Conservation (phyloP, 1,284 basidiomycete genomes). For the Fistulinella staudtii region DNA sequence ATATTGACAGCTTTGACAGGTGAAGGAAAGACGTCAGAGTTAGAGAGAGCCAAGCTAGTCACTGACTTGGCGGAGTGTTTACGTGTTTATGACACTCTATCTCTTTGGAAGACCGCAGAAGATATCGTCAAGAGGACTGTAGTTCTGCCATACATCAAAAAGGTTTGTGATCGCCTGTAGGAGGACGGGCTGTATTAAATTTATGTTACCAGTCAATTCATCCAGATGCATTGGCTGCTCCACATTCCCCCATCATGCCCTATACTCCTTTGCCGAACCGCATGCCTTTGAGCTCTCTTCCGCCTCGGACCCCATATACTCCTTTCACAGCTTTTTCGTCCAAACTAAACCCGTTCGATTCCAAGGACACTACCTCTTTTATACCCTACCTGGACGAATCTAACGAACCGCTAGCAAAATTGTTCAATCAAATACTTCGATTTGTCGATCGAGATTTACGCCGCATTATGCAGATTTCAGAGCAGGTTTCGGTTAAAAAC, state of each 20-base stretch:
- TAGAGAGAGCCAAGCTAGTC: constrained; percentile 60
- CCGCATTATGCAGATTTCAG: constrained; percentile 73
- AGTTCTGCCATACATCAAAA: constrained; percentile 71
- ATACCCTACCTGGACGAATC: constrained; percentile 58
- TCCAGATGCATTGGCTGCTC: constrained; percentile 59
- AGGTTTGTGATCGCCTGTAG: constrained; percentile 43
- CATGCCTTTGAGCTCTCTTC: constrained; percentile 37
- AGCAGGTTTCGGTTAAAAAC: constrained; percentile 55
- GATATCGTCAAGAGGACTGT: constrained; percentile 72
- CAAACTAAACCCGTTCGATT: constrained; percentile 45
- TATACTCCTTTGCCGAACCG: constrained; percentile 48
- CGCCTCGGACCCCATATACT: constrained; percentile 66
- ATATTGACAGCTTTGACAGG: constrained; percentile 49
- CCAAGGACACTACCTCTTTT: constrained; percentile 23
- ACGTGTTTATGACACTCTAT: constrained; percentile 76
- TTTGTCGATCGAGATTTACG: constrained; percentile 72
- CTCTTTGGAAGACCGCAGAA: constrained; percentile 82
- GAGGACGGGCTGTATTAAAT: neutral
- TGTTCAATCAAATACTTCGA: constrained; percentile 83
- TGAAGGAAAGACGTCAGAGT: constrained; percentile 46
- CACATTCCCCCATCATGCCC: constrained; percentile 71
- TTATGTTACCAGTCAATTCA: constrained; percentile 60
- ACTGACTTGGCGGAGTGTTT: constrained; percentile 76
- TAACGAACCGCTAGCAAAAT: constrained; percentile 60
- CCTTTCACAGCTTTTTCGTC: constrained; percentile 61